Conservation (phyloP, 2,329 filamentous ascomycete species). For the Xylariaceae sp. region DNA sequence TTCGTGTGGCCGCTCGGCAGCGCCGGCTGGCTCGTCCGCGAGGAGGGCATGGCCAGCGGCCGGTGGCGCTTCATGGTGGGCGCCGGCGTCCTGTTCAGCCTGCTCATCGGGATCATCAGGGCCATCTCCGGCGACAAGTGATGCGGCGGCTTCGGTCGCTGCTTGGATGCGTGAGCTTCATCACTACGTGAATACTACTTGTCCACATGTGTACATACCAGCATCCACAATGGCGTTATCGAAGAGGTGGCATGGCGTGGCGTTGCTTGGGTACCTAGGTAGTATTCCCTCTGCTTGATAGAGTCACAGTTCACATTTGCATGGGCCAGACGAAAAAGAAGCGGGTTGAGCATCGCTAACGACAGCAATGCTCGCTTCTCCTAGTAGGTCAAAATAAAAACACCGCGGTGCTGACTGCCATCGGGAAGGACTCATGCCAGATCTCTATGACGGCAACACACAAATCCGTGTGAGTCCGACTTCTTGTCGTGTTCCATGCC, state of each 20-base stretch:
- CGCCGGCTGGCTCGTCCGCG: constrained; percentile 74
- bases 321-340: constrained; percentile 8
- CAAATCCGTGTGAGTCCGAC: no score
- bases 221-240: background rate
- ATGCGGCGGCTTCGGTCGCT: no score
- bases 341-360: constrained; percentile 21
- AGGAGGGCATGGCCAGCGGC: constrained; percentile 80
- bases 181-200: no score
- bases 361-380: constrained; percentile 18
- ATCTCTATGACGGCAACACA: no score
- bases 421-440: no score
- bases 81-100: constrained; percentile 65
- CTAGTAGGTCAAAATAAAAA: constrained; percentile 14
- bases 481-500: no score
- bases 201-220: background rate
- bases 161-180: no score
- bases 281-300: background rate
- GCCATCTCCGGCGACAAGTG: constrained; percentile 25
- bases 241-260: constrained; percentile 7
- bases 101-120: constrained; percentile 28
- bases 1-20: constrained; percentile 94
- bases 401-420: no score
- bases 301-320: no score
- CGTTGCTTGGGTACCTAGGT: constrained; percentile 2
- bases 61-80: constrained; percentile 81